Percentiles rank a stretch among this genome's conserved stretches.
phyloP scores from a whole-genome alignment of 352 stramenopile species.

The Globisporangium takayamanum region DNA sequence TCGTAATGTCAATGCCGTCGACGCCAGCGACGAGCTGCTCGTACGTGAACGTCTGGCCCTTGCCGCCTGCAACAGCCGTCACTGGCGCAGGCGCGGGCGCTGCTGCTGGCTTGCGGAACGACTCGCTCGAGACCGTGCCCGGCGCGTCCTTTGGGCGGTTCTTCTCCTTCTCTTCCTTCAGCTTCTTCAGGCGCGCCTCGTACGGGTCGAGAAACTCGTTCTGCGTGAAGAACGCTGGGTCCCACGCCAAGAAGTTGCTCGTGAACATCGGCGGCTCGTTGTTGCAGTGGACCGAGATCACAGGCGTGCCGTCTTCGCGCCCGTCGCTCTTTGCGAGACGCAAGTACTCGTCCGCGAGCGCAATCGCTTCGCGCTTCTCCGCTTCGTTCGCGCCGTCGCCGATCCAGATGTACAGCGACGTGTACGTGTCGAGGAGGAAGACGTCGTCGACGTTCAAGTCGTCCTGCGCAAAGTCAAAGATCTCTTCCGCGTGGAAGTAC shows the following conservation, averaged over 20 bases:
- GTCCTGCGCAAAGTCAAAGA: constrained; percentile 86
- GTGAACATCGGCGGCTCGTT: constrained; percentile 88
- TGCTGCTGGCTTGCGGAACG: constrained; percentile 16
- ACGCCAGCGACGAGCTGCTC: constrained; percentile 66
- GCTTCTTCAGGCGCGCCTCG: constrained; percentile 68
- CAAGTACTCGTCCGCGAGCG: constrained; percentile 72
- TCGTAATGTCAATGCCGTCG: constrained; percentile 72
- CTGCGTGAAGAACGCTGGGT: constrained; percentile 74
- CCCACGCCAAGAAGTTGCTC: constrained; percentile 89
- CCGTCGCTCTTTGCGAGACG: constrained; percentile 70
- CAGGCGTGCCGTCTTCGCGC: constrained; percentile 71
- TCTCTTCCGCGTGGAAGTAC: constrained; percentile 81
- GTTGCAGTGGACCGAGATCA: constrained; percentile 75
- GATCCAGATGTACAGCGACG: constrained; percentile 89
- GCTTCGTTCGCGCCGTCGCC: constrained; percentile 65
- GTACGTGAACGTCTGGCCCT: constrained; percentile 44
- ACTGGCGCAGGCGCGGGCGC: constrained; percentile 9
- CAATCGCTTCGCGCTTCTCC: constrained; percentile 61
- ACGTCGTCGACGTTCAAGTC: constrained; percentile 90
- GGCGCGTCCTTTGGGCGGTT: constrained; percentile 48
- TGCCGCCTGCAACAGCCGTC: constrained; percentile 7
- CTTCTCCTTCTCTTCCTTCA: constrained; percentile 78
- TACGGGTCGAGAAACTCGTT: constrained; percentile 89
- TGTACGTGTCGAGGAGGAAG: constrained; percentile 89
- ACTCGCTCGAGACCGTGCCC: constrained; percentile 49